Conservation (phyloP, 768 basidiomycete genomes). For the Psilocybe sp. region DNA sequence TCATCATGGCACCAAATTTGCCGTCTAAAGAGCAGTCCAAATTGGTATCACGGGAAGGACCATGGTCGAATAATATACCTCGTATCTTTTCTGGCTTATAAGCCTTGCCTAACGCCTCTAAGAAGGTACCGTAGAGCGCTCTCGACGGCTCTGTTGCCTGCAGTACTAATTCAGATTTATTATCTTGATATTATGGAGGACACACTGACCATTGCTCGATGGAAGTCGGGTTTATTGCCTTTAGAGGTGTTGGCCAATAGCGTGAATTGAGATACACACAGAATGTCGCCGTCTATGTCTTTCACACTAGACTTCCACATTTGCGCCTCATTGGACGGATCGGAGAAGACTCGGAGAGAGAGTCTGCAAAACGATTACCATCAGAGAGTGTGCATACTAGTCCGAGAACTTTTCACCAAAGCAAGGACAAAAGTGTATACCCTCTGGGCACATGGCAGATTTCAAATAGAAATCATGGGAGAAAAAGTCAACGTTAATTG, state of each 20-base stretch:
- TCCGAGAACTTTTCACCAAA: conserved; percentile 6
- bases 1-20: conserved; percentile 97
- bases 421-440: conserved; percentile 2
- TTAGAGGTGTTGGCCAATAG: conserved; percentile 84
- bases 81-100: conserved; percentile 79
- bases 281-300: conserved; percentile 85
- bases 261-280: conserved; percentile 96
- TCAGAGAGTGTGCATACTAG: conserved; percentile 3
- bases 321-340: conserved; percentile 45
- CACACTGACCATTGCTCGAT: conserved; percentile 78
- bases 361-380: conserved; percentile 42
- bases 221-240: conserved; percentile 91
- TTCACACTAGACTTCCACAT: conserved; percentile 90
- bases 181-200: neutral
- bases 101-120: conserved; percentile 59
- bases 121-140: conserved; percentile 67
- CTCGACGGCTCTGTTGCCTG: conserved; percentile 69
- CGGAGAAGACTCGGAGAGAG: conserved; percentile 69
- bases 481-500: conserved; percentile 11
- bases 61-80: conserved; percentile 43
- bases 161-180: conserved; percentile 3
- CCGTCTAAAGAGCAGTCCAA: conserved; percentile 58
- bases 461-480: conserved; percentile 14
- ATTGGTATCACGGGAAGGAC: neutral
- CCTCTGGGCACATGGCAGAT: conserved; percentile 5